Base-by-base conservation (phyloP, 129 eudicot species). In the Helianthus tuberosus region DNA sequence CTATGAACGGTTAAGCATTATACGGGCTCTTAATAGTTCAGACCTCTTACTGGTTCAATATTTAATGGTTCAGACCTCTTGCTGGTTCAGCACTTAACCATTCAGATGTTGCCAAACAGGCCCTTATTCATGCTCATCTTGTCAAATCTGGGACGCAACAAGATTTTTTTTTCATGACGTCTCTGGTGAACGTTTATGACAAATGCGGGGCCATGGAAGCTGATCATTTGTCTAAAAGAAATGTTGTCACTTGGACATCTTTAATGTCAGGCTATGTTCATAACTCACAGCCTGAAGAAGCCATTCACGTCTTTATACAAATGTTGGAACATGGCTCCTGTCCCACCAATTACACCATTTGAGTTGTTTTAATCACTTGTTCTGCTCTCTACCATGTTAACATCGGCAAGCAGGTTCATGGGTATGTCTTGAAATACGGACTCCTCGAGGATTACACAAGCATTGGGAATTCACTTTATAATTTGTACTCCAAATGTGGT, bases 191-290 rank as follows among this genome's bases (percentile, higher is more conserved):
- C 84, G 96, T 80, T 23, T 93, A 93, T 70, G 96, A 85, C 0
- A 93, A 90, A 60, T 88, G 96, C 51, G 86, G 96, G 70, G 69
- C 43, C 1, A 84, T 90, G 90, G 95, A 77, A 12, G 71, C 72
- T 74, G 98, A 88, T 75, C 75, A 51, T 60, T 60, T 93, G 83
- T 71, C 91, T 7, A 50, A 71, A 25, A 69, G 85, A 83, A 93
- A 93, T 80, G 96, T 86, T 35, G 98, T 93, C 13, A 83, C 96
- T 2, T 90, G 98, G 98, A 93, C 98, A 6, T 84, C 92, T 1
- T 69, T 93, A 74, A 87, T 93, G 98, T 75, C 90, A 1, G 98
- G 93, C 13, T 90, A 93, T 73, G 86, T 90, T 66, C 85, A 82
- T 23, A 90, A 85, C 78, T 78, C 77, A 0, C 90, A 77, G 81